Percentiles rank a stretch among this genome's conserved stretches.
phyloP scores from a whole-genome alignment of 768 basidiomycete genomes.

The Termitomyces sp. region DNA sequence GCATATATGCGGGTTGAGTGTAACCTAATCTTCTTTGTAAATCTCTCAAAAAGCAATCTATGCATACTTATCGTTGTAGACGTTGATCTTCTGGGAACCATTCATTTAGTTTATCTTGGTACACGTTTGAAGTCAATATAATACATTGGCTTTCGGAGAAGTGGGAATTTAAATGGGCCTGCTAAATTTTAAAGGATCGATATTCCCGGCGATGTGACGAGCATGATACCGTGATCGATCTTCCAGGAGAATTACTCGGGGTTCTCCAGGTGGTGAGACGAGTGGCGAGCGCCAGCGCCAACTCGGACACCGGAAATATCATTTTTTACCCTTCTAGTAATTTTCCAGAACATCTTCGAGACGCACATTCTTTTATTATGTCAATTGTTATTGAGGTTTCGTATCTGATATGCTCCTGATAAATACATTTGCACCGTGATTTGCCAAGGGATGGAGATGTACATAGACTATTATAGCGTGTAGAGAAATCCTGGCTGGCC shows the following conservation, averaged over 20 bases:
- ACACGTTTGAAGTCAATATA: not conserved
- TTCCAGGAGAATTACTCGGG: not conserved
- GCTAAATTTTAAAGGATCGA: not conserved
- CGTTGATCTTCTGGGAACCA: not conserved
- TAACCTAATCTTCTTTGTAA: not conserved
- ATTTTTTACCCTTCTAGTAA: not conserved
- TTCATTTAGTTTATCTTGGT: not conserved
- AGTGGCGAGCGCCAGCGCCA: not conserved
- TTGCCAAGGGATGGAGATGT: not conserved
- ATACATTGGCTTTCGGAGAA: no score
- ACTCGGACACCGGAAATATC: not conserved
- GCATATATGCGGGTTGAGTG: not conserved
- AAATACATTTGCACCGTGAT: not conserved
- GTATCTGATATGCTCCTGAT: not conserved
- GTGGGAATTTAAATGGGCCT: not conserved
- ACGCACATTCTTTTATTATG: not conserved
- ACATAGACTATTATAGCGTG: constrained; percentile 23
- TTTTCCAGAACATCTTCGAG: not conserved
- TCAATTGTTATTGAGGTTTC: not conserved
- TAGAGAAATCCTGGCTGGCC: constrained; percentile 33
- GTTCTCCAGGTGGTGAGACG: not conserved
- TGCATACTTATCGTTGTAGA: not conserved
- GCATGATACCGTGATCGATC: not conserved
- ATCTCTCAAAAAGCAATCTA: not conserved
- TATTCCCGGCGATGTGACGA: not conserved